Base-by-base conservation (phyloP, 371 early-diverging fungal genomes). In the Amoeboaphelidium occidentale region DNA sequence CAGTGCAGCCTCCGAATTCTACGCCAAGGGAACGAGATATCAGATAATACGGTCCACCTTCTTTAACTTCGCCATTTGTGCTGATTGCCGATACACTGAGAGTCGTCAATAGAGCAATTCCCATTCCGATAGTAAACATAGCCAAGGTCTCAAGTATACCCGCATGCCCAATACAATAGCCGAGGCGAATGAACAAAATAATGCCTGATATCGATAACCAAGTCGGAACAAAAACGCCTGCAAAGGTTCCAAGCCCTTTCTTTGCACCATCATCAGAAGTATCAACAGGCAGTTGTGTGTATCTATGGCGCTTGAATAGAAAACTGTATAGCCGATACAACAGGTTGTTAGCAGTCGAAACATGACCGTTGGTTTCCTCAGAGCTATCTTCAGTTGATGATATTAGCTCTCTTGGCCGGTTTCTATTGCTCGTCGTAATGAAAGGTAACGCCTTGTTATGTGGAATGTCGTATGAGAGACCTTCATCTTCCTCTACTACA, bases 1-100 rank as follows among this genome's bases (percentile, higher is more conserved):
- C 80, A 17, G 79, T 73, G 46, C 73, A 69, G 26, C 79, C 81
- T 42, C 81, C 81, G 60, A 81, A 76, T 58, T 79, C 81, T 27
- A 74, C 72, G 10, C 81, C 81, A 28, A 81, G 58, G 41, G 67
- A 66, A 42, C 79, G 62, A 28, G 73, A 71, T 6, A 80, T 66
- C 54, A 81, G 61, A 55, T 77, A 81, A 58, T 81, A 81, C 4
- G 77, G 72, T 2, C 81, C 80, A 45, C 79, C 81, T 27, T 67
- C 70, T 63, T 67, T 61, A 26, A 74, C 73, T 0, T 68, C 67
- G 20, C 81, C 81, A 45, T 78, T 78, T 20, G 75, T 75, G 21
- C 69, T 68, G 48, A 81, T 77, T 44, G 79, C 80, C 6, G 74
- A 73, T 24, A 81, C 61, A 17, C 73, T 73, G 13, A 81, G 61